phyloP scores from a whole-genome alignment of 176 grass and related monocot species.

The Musa itinerans region DNA sequence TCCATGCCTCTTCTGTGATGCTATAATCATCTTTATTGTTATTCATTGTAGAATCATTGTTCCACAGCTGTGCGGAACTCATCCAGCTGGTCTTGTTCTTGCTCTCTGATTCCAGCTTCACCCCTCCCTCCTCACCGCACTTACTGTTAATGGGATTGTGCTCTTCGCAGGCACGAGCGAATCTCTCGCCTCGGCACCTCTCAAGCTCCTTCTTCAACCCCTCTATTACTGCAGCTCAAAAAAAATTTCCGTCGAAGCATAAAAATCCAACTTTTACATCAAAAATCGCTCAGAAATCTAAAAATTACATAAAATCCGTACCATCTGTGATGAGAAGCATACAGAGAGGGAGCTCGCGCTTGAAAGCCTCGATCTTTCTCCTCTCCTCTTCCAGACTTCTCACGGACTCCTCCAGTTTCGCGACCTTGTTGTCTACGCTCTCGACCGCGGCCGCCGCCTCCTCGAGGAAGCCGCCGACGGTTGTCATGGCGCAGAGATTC shows the following conservation, averaged over 20 bases:
- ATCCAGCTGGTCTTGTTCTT: slow-evolving; percentile 49
- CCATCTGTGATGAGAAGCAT: slow-evolving; percentile 55
- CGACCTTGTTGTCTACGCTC: slow-evolving; percentile 23
- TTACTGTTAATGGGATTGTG: slow-evolving; percentile 28
- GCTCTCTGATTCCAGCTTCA: no score
- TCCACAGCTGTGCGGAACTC: slow-evolving; percentile 91
- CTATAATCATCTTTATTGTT: slow-evolving; percentile 15
- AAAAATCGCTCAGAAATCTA: not conserved
- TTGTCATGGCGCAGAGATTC: slow-evolving; percentile 36
- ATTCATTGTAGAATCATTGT: slow-evolving; percentile 29
- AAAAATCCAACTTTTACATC: not conserved
- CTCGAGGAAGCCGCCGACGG: slow-evolving; percentile 30
- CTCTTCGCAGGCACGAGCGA: slow-evolving; percentile 11
- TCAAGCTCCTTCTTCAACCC: slow-evolving; percentile 53
- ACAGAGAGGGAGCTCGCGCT: slow-evolving; percentile 77
- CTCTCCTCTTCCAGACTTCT: slow-evolving; percentile 57
- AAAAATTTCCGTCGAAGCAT: not conserved
- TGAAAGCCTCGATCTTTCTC: slow-evolving; percentile 73
- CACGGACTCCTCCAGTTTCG: slow-evolving; percentile 46
- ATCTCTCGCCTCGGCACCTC: slow-evolving; percentile 18
- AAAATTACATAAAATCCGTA: slow-evolving; percentile 3
- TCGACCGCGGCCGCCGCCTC: slow-evolving; percentile 20
- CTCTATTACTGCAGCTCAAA: slow-evolving; percentile 47
- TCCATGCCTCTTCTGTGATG: not conserved
- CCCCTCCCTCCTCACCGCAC: slow-evolving; percentile 7